phyloP scores from a whole-genome alignment of 2,329 filamentous ascomycete species.

The Byssothecium circinans region DNA sequence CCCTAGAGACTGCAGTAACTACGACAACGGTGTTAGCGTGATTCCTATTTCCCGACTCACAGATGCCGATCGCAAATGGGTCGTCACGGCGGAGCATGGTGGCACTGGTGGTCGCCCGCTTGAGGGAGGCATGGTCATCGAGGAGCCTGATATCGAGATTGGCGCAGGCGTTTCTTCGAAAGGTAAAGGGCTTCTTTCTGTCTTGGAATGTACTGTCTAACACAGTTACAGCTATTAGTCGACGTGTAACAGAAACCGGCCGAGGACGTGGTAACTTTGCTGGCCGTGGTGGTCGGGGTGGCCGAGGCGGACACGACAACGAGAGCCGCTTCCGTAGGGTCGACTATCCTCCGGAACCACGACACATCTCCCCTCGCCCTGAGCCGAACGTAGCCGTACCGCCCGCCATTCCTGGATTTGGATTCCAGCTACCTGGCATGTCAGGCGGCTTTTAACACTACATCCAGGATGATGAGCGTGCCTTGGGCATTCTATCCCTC shows the following conservation, averaged over 20 bases:
- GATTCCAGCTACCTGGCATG: slow-evolving; percentile 46
- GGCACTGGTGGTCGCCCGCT: slow-evolving; percentile 85
- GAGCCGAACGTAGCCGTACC: slow-evolving; percentile 53
- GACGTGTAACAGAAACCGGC: slow-evolving; percentile 36
- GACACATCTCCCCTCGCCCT: slow-evolving; percentile 37
- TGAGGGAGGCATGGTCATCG: slow-evolving; percentile 81
- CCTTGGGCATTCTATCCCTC: not conserved
- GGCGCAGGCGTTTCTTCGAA: slow-evolving; percentile 97
- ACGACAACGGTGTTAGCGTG: slow-evolving; percentile 84
- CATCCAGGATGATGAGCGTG: not conserved
- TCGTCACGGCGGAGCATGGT: slow-evolving; percentile 88
- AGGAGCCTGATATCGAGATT: slow-evolving; percentile 98
- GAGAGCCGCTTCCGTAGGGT: slow-evolving; percentile 33
- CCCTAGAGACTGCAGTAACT: slow-evolving; percentile 95
- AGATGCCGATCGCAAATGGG: slow-evolving; percentile 96
- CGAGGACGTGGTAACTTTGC: slow-evolving; percentile 21
- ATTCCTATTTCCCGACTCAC: slow-evolving; percentile 93
- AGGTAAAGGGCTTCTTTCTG: slow-evolving; percentile 47
- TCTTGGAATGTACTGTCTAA: slow-evolving; percentile 13
- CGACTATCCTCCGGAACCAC: slow-evolving; percentile 30
- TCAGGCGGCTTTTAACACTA: not conserved
- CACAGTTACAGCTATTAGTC: slow-evolving; percentile 33
- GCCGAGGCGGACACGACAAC: slow-evolving; percentile 23
- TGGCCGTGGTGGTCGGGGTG: slow-evolving; percentile 18
- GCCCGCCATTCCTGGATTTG: slow-evolving; percentile 58